phyloP scores from a whole-genome alignment of 345 rosid species.

The Eucalyptus polybractea region DNA sequence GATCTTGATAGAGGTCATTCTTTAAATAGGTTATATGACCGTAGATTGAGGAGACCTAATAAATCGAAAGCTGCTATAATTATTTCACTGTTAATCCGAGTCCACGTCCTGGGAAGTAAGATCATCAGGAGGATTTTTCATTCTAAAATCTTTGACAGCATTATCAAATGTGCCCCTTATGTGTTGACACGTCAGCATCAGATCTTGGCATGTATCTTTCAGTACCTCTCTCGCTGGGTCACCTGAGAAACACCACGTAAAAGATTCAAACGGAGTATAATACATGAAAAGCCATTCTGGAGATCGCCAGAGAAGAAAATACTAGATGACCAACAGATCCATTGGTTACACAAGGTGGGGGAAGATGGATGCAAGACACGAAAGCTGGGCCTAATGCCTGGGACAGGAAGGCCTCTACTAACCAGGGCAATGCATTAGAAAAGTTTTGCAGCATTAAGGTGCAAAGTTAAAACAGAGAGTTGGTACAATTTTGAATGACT shows the following conservation, averaged over 20 bases:
- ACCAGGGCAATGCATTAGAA: background rate
- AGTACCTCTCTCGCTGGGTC: constrained; percentile 75
- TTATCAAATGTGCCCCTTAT: constrained; percentile 59
- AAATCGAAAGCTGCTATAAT: background rate
- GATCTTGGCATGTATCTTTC: constrained; percentile 72
- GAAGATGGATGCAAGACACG: background rate
- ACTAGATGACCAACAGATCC: background rate
- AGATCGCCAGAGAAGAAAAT: background rate
- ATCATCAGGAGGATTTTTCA: background rate
- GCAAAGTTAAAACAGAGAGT: background rate
- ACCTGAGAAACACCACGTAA: constrained; percentile 22
- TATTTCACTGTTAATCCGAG: background rate
- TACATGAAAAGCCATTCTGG: background rate
- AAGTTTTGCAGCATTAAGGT: background rate
- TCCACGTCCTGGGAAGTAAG: background rate
- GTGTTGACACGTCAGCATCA: constrained; percentile 69
- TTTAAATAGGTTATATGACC: background rate
- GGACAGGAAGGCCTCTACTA: background rate
- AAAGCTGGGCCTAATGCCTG: background rate
- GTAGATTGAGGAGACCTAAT: background rate
- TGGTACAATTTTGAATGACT: background rate
- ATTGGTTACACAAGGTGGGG: background rate
- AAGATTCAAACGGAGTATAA: background rate
- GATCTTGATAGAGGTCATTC: background rate
- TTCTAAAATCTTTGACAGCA: constrained; percentile 30